Conservation (phyloP, 2,329 filamentous ascomycete genomes). For the Fusarium albidum region DNA sequence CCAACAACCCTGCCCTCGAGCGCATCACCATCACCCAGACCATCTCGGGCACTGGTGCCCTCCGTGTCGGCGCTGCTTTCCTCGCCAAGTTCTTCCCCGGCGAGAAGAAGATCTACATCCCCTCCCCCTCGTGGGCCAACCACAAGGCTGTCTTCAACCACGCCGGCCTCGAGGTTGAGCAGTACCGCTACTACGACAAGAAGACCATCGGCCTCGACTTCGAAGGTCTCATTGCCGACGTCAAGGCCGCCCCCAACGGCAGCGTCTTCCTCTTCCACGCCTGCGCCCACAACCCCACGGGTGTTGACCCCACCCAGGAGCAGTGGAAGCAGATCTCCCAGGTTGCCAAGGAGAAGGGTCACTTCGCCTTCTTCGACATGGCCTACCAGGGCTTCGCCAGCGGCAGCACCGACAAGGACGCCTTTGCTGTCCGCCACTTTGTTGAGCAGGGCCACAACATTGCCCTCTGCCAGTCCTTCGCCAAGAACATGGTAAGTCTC, state of each 20-base stretch:
- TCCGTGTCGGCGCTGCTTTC: conserved; percentile 95
- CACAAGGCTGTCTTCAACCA: conserved; percentile 97
- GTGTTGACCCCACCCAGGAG: conserved; percentile 88
- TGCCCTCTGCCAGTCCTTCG: conserved; percentile 90
- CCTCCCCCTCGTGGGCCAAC: conserved; percentile 96
- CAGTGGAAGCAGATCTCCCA: conserved; percentile 94
- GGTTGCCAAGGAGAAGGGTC: conserved; percentile 83
- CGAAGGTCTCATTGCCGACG: conserved; percentile 87
- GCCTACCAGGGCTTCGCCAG: conserved; percentile 98
- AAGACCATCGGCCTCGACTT: conserved; percentile 98
- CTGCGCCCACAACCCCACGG: conserved; percentile 97
- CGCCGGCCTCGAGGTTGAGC: conserved; percentile 87
- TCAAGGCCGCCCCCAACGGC: conserved; percentile 86
- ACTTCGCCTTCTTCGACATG: conserved; percentile 99
- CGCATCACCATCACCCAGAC: conserved; percentile 94
- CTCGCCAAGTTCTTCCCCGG: conserved; percentile 89
- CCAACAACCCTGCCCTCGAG: conserved; percentile 77
- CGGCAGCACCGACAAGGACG: conserved; percentile 90
- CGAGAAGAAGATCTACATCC: conserved; percentile 96
- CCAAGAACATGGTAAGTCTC: conserved; percentile 91
- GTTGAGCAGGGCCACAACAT: conserved; percentile 90
- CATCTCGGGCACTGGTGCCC: conserved; percentile 96
- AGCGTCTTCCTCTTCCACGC: conserved; percentile 95
- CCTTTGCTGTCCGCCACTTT: conserved; percentile 93
- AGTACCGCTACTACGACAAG: conserved; percentile 99